phyloP scores from a whole-genome alignment of 2,329 filamentous ascomycete genomes.

The Penicillium corylophilum region DNA sequence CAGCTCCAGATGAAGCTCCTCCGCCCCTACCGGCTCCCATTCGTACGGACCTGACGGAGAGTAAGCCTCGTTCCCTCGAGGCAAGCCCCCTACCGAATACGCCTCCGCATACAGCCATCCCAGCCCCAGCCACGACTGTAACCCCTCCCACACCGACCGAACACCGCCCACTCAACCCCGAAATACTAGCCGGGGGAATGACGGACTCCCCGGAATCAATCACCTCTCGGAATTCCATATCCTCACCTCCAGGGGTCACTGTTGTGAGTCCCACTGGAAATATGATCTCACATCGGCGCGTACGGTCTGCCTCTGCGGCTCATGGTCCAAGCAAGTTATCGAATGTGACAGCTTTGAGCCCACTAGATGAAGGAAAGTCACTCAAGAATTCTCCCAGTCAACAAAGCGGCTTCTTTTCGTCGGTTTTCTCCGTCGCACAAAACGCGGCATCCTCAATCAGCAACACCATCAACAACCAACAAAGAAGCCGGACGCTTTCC shows the following conservation, averaged over 20 bases:
- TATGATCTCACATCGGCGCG: conserved; percentile 71
- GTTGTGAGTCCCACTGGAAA: conserved; percentile 64
- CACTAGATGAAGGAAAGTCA: conserved; percentile 64
- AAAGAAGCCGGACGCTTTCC: conserved; percentile 41
- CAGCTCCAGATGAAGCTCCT: conserved; percentile 25
- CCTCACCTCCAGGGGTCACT: conserved; percentile 43
- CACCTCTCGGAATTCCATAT: conserved; percentile 26
- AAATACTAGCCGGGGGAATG: conserved; percentile 30
- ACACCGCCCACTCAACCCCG: conserved; percentile 35
- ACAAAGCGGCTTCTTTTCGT: conserved; percentile 79
- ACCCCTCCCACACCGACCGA: conserved; percentile 65
- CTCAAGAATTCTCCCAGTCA: conserved; percentile 56
- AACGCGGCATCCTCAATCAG: conserved; percentile 82
- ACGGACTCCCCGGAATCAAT: conserved; percentile 43
- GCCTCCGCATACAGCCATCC: conserved; percentile 32
- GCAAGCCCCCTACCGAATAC: conserved; percentile 31
- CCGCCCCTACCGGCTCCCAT: conserved; percentile 37
- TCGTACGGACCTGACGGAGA: conserved; percentile 30
- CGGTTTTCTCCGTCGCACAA: conserved; percentile 87
- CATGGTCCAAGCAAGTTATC: conserved; percentile 83
- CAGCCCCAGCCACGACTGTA: conserved; percentile 56
- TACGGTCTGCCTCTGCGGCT: conserved; percentile 55
- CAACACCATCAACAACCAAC: conserved; percentile 57
- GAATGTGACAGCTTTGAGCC: conserved; percentile 68
- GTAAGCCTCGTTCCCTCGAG: conserved; percentile 23